A percentile compares a stretch with the other conserved stretches of the same genome.
Evolutionary conservation across 441 rosid genomes (phyloP).

Genomic region (Adansonia gregorii): DNA sequence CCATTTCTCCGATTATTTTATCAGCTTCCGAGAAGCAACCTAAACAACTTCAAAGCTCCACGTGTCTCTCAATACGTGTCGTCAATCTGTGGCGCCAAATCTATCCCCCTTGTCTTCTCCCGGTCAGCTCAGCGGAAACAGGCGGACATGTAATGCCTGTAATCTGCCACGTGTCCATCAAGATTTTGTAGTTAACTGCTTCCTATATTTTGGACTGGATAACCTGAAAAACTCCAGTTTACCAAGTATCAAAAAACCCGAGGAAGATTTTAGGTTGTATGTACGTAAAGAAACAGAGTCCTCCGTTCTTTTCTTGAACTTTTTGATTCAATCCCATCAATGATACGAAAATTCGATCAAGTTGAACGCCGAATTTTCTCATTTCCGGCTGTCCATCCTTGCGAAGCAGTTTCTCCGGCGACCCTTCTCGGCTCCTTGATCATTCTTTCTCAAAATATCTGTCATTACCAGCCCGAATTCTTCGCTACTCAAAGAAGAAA

Average conservation of each 20-base stretch:
- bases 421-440: slow-evolving; percentile 61
- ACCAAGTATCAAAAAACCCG: background rate
- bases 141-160: background rate
- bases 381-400: slow-evolving; percentile 76
- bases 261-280: background rate
- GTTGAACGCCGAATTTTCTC: slow-evolving; percentile 62
- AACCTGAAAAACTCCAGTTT: background rate
- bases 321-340: slow-evolving; percentile 16
- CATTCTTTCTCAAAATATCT: slow-evolving; percentile 45
- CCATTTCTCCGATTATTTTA: background rate
- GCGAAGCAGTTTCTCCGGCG: slow-evolving; percentile 51
- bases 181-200: slow-evolving; percentile 20
- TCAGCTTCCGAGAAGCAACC: slow-evolving; percentile 36
- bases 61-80: slow-evolving; percentile 41
- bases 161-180: slow-evolving; percentile 44
- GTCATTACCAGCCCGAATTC: slow-evolving; percentile 41
- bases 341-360: slow-evolving; percentile 43
- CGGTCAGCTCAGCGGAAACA: slow-evolving; percentile 24
- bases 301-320: background rate
- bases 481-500: slow-evolving; percentile 58
- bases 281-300: slow-evolving; percentile 1
- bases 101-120: slow-evolving; percentile 14
- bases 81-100: slow-evolving; percentile 8
- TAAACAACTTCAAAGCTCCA: slow-evolving; percentile 24
- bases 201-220: slow-evolving; percentile 13